Conservation (phyloP, 192 early-diverging fungal genomes). For the Coemansia sp. region DNA sequence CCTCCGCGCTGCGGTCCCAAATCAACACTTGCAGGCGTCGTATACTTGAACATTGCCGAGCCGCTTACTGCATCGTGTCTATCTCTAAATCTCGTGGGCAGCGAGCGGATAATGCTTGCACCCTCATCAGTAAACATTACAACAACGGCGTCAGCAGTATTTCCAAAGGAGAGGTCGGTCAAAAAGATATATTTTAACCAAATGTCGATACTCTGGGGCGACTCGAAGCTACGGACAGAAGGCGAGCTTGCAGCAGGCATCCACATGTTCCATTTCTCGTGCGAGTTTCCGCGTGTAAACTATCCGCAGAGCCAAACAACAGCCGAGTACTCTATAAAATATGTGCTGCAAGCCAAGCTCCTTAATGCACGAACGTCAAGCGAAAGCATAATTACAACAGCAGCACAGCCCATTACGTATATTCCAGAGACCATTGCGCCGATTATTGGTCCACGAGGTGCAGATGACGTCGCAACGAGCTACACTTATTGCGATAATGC, state of each 20-base stretch:
- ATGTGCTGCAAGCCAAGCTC: conserved; percentile 34
- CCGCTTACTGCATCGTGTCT: conserved; percentile 24
- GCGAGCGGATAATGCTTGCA: conserved; percentile 34
- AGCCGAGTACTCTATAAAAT: conserved; percentile 37
- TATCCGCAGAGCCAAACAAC: conserved; percentile 39
- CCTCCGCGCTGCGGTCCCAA: conserved; percentile 41
- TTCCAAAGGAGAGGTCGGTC: conserved; percentile 16
- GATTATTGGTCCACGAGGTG: conserved; percentile 1
- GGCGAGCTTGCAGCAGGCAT: conserved; percentile 21
- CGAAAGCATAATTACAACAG: conserved; percentile 11
- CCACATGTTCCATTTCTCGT: conserved; percentile 52
- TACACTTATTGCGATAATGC: conserved; percentile 43
- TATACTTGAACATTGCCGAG: conserved; percentile 25
- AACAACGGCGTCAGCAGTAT: conserved; percentile 4
- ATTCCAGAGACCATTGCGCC: conserved; percentile 42
- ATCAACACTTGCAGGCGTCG: conserved; percentile 39
- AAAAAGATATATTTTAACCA: conserved; percentile 48
- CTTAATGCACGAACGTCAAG: conserved; percentile 4
- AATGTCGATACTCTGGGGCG: conserved; percentile 40
- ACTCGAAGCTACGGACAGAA: conserved; percentile 17
- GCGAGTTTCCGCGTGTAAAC: conserved; percentile 48
- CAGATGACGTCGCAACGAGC: conserved; percentile 1
- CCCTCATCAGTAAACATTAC: conserved; percentile 34
- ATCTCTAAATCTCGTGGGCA: conserved; percentile 31
- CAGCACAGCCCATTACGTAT: conserved; percentile 27